Evolutionary conservation across 1,139 yeast species (phyloP).

Genomic region (Blastobotrys illinoisensis): DNA sequence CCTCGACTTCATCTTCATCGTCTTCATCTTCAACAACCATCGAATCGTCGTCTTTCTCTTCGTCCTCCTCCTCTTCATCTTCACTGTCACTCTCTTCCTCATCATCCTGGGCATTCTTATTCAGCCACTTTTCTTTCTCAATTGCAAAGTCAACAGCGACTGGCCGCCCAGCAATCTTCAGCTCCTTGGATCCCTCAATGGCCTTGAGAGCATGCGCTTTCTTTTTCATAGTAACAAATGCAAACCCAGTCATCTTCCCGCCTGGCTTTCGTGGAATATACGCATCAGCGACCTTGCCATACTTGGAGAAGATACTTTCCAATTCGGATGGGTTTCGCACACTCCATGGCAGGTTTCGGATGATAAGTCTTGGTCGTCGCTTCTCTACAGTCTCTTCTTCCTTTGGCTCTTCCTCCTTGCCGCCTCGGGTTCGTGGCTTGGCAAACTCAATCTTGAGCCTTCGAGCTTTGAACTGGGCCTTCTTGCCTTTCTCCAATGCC

Average conservation of each 20-base stretch:
- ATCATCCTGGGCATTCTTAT: conserved; percentile 36
- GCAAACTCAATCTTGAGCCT: conserved; percentile 76
- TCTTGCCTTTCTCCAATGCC: conserved; percentile 68
- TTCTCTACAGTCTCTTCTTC: conserved; percentile 38
- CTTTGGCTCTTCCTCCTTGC: conserved; percentile 17
- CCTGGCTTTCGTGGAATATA: conserved; percentile 83
- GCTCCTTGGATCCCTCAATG: conserved; percentile 61
- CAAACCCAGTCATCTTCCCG: conserved; percentile 93
- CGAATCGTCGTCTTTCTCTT: conserved; percentile 25
- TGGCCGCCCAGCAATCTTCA: conserved; percentile 82
- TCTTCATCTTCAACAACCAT: conserved; percentile 23
- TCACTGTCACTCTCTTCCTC: conserved; percentile 37
- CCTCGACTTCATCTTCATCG: conserved; percentile 25
- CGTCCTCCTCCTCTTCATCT: conserved; percentile 27
- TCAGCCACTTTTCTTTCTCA: conserved; percentile 78
- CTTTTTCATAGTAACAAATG: conserved; percentile 86
- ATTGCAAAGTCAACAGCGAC: conserved; percentile 94
- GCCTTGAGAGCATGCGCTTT: conserved; percentile 75
- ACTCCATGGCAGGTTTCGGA: conserved; percentile 95
- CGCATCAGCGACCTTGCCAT: conserved; percentile 85
- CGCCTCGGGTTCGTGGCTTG: conserved; percentile 80
- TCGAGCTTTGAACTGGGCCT: conserved; percentile 51
- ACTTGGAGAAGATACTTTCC: conserved; percentile 64
- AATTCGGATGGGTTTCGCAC: conserved; percentile 71
- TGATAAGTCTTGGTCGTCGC: conserved; percentile 76